phyloP scores from a whole-genome alignment of 345 rosid genomes.

The Hibiscus syriacus region DNA sequence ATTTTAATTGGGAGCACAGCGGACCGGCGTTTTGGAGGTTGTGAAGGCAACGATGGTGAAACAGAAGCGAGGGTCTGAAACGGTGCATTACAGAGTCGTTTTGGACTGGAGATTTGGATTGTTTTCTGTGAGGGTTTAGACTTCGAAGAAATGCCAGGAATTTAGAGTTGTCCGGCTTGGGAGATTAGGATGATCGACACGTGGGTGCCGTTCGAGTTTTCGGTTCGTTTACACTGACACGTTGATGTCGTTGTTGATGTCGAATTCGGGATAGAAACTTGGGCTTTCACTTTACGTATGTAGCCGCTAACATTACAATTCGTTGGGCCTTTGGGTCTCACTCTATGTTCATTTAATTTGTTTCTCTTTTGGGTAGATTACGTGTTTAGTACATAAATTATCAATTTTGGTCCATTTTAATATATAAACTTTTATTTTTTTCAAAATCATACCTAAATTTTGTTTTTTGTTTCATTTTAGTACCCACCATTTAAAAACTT shows the following conservation, averaged over 20 bases:
- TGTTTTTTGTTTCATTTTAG: no score
- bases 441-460: no score
- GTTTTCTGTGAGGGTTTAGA: neutral
- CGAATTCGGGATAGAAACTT: neutral
- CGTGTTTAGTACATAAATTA: no score
- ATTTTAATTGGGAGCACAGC: no score
- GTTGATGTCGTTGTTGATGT: neutral
- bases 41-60: no score
- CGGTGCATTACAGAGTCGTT: constrained; percentile 20
- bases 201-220: neutral
- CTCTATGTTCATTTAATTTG: neutral
- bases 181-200: neutral
- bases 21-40: no score
- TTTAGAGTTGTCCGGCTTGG: neutral
- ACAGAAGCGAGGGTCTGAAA: no score
- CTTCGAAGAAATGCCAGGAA: neutral
- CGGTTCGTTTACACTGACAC: neutral
- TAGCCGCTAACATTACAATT: neutral
- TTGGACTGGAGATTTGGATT: neutral
- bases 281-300: neutral
- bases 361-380: no score
- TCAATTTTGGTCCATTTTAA: no score
- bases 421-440: no score
- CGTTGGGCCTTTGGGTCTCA: neutral
- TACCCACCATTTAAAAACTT: no score